A percentile compares a stretch with the other conserved stretches of the same genome.
phyloP scores from a whole-genome alignment of 441 rosid genomes.

The Erysimum cheiri region DNA sequence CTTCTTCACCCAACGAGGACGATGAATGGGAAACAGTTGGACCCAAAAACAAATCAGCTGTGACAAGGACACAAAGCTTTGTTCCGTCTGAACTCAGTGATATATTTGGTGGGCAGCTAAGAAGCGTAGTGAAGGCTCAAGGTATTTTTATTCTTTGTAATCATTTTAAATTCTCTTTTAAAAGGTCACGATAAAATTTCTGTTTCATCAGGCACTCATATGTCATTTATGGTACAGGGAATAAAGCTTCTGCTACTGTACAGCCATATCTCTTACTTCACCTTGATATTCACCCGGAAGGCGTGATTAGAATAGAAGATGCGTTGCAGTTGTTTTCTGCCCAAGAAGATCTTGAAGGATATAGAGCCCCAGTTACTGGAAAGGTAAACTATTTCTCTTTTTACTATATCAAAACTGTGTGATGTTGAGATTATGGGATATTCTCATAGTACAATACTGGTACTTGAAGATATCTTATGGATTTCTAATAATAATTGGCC shows the following conservation, averaged over 20 bases:
- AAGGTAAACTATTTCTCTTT: slow-evolving; percentile 60
- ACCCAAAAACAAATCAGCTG: slow-evolving; percentile 92
- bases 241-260: slow-evolving; percentile 80
- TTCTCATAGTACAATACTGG: slow-evolving; percentile 1
- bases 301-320: slow-evolving; percentile 74
- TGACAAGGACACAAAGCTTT: slow-evolving; percentile 89
- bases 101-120: slow-evolving; percentile 89
- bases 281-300: slow-evolving; percentile 82
- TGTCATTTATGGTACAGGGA: slow-evolving; percentile 57
- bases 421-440: neutral
- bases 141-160: slow-evolving; percentile 51
- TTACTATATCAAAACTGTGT: neutral
- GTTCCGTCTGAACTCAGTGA: slow-evolving; percentile 78
- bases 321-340: slow-evolving; percentile 83
- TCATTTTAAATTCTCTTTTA: neutral
- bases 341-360: slow-evolving; percentile 90
- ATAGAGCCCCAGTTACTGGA: slow-evolving; percentile 75
- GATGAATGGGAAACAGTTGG: slow-evolving; percentile 99
- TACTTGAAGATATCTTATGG: slow-evolving; percentile 6
- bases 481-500: neutral
- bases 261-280: slow-evolving; percentile 90
- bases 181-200: neutral
- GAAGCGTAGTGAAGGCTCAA: slow-evolving; percentile 82
- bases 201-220: slow-evolving; percentile 20
- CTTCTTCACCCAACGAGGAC: slow-evolving; percentile 67